Conservation (phyloP, 192 early-diverging fungal genomes). For the Diversispora epigaea region DNA sequence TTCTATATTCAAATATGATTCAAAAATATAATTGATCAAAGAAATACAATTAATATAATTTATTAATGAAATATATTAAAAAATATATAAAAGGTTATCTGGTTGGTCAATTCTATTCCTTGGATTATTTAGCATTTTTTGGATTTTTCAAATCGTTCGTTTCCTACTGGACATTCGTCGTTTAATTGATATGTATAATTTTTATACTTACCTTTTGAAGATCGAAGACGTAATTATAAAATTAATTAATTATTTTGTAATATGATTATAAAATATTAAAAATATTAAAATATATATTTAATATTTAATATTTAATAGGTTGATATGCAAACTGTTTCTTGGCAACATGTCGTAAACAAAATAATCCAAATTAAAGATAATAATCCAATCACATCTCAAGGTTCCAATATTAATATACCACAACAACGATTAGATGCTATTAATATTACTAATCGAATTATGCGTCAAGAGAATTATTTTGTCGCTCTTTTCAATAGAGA, state of each 20-base stretch:
- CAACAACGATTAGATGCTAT: conserved; percentile 64
- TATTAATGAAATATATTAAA: too few species aligned
- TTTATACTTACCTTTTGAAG: conserved; percentile 77
- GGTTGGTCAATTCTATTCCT: conserved; percentile 59
- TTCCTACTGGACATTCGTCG: conserved; percentile 68
- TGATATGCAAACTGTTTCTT: conserved; percentile 82
- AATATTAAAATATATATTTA: background rate
- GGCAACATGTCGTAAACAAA: conserved; percentile 79
- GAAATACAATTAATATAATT: too few species aligned
- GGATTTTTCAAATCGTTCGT: conserved; percentile 70
- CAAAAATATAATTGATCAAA: too few species aligned
- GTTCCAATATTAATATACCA: conserved; percentile 32
- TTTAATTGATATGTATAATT: conserved; percentile 79
- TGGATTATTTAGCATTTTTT: conserved; percentile 68
- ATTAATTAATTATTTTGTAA: background rate
- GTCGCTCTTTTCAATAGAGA: conserved; percentile 95
- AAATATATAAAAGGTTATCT: conserved; percentile 47
- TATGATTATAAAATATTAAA: conserved; percentile 18
- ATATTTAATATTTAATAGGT: too few species aligned
- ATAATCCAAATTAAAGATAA: conserved; percentile 73
- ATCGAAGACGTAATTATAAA: conserved; percentile 64
- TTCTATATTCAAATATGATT: background rate
- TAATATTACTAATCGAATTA: conserved; percentile 88
- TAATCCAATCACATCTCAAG: conserved; percentile 54
- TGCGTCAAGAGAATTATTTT: conserved; percentile 97